Conservation (phyloP, 495 filamentous ascomycete genomes). For the Penicillium coffeae region DNA sequence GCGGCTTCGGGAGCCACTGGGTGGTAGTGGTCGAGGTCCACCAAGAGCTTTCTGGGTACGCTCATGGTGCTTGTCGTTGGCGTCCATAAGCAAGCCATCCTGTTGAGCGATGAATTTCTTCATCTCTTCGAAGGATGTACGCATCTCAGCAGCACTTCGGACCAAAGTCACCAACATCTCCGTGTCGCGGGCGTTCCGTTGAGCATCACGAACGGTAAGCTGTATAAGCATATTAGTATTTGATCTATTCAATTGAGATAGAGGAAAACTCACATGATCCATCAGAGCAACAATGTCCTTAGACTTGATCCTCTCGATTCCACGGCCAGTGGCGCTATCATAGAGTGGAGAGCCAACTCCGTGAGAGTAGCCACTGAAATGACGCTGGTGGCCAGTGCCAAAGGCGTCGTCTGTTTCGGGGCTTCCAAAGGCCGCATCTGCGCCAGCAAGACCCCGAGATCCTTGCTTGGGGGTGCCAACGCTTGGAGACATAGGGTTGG, state of each 20-base stretch:
- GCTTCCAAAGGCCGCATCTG: constrained; percentile 55
- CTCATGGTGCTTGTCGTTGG: constrained; percentile 82
- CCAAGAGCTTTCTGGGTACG: constrained; percentile 75
- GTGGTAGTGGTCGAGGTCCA: constrained; percentile 83
- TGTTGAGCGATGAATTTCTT: constrained; percentile 86
- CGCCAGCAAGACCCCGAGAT: constrained; percentile 55
- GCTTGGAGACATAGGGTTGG: constrained; percentile 59
- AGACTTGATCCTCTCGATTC: constrained; percentile 89
- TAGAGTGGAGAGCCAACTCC: constrained; percentile 75
- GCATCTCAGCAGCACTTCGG: constrained; percentile 92
- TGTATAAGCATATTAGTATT: too few species aligned
- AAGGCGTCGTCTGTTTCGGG: constrained; percentile 59
- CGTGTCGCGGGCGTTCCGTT: constrained; percentile 93
- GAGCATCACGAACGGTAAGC: constrained; percentile 95
- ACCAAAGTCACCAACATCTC: constrained; percentile 95
- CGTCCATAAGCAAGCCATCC: constrained; percentile 76
- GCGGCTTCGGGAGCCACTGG: constrained; percentile 39
- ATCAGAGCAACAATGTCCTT: constrained; percentile 97
- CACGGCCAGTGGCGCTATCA: constrained; percentile 82
- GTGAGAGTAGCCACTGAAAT: constrained; percentile 87
- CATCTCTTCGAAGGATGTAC: constrained; percentile 94
- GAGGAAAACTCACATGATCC: too few species aligned
- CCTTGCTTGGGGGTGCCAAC: constrained; percentile 57
- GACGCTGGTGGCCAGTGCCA: constrained; percentile 56
- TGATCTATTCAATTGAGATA: too few species aligned